These are phyloP conservation scores for Pichia cabralensis DNA, from an alignment of 805 yeast species.

Conservation along the genomic window DNA sequence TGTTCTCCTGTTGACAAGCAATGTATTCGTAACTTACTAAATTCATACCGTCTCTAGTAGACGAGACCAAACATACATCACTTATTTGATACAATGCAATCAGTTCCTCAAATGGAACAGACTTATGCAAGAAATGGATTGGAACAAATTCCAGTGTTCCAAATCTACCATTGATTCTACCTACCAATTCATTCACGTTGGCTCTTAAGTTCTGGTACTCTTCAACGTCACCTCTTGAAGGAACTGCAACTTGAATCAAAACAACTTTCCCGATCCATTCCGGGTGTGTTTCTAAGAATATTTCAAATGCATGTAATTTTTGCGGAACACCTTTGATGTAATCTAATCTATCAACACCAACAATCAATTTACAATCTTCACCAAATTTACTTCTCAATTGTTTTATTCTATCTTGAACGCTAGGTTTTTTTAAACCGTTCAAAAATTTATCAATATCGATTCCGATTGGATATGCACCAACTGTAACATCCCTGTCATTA, in stretches of 20 bases:
- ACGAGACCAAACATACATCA: conserved; percentile 86
- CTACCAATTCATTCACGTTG: conserved; percentile 91
- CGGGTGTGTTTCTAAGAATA: conserved; percentile 84
- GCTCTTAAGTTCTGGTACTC: conserved; percentile 92
- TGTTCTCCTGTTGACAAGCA: conserved; percentile 77
- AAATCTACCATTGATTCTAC: conserved; percentile 90
- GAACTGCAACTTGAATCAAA: conserved; percentile 93
- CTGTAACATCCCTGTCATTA: conserved; percentile 64
- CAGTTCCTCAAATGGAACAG: conserved; percentile 84
- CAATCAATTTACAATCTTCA: conserved; percentile 71
- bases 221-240: conserved; percentile 95
- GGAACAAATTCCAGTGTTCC: conserved; percentile 98
- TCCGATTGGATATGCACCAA: conserved; percentile 99
- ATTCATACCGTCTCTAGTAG: conserved; percentile 98
- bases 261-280: conserved; percentile 98
- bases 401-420: conserved; percentile 56
- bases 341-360: conserved; percentile 94
- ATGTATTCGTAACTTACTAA: conserved; percentile 92
- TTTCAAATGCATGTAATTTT: conserved; percentile 91
- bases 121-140: conserved; percentile 90
- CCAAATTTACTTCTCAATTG: conserved; percentile 55
- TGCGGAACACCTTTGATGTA: conserved; percentile 98
- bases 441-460: conserved; percentile 89
- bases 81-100: conserved; percentile 76
- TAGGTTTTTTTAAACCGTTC: conserved; percentile 56